phyloP scores from a whole-genome alignment of 2,329 filamentous ascomycete species.

The Aspergillus brunneoviolaceus region DNA sequence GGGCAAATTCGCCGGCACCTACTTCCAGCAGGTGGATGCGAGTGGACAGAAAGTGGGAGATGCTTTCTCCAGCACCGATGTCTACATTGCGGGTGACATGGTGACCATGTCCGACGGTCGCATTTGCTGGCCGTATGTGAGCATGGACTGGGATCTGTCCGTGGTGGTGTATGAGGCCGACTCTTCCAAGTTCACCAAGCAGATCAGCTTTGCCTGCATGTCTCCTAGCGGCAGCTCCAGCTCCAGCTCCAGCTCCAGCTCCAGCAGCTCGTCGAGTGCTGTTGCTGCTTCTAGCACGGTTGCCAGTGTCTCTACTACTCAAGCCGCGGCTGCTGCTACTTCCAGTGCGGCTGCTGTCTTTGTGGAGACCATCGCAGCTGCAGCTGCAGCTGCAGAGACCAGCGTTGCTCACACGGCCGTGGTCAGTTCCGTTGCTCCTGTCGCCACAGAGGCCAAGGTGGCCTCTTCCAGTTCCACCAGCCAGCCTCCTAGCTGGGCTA shows the following conservation, averaged over 20 bases:
- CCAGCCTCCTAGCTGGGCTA: neutral
- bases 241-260: neutral
- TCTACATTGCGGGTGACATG: conserved; percentile 63
- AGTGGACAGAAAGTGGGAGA: conserved; percentile 54
- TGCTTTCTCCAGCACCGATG: conserved; percentile 51
- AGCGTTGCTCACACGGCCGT: neutral
- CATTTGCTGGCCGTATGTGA: conserved; percentile 54
- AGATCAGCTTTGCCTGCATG: conserved; percentile 28
- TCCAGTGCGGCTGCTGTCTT: neutral
- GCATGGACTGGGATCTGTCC: conserved; percentile 43
- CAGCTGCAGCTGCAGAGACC: neutral
- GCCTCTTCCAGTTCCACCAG: neutral
- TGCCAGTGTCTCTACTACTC: neutral
- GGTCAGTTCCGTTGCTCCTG: neutral
- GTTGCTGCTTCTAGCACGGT: neutral
- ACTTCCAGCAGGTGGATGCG: conserved; percentile 58
- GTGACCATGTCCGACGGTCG: conserved; percentile 58
- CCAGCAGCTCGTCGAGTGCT: neutral
- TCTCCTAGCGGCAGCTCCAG: conserved; percentile 15
- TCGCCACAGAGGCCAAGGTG: neutral
- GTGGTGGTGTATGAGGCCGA: conserved; percentile 24
- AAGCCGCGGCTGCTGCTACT: neutral
- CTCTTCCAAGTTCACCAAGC: conserved; percentile 16
- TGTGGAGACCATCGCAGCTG: neutral
- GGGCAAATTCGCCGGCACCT: conserved; percentile 59